Conservation (phyloP, 768 basidiomycete genomes). For the Gloeopeniophorella convolvens region DNA sequence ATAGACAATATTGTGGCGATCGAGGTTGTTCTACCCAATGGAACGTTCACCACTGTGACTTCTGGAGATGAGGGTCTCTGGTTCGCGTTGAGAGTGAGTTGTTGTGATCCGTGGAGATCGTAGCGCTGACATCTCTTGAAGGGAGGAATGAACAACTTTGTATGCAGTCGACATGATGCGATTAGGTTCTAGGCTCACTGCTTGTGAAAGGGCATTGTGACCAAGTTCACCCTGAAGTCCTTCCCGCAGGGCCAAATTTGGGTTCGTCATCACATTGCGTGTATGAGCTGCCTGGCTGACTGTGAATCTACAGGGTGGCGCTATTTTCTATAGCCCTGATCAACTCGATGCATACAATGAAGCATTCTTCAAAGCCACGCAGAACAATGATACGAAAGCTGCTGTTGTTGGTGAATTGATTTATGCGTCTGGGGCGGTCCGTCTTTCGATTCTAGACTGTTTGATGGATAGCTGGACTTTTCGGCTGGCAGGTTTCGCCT, state of each 20-base stretch:
- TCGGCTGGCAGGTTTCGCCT: not conserved
- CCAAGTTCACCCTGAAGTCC: conserved; percentile 45
- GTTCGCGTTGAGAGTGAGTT: conserved; percentile 32
- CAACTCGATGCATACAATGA: not conserved
- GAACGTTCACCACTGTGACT: conserved; percentile 32
- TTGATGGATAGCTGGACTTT: conserved; percentile 33
- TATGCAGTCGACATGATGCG: conserved; percentile 12
- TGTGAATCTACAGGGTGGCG: not conserved
- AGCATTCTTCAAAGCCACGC: not conserved
- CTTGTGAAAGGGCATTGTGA: conserved; percentile 43
- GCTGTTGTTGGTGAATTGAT: not conserved
- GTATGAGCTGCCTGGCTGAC: too few relatives aligned
- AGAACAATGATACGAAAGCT: not conserved
- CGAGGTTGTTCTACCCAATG: conserved; percentile 49
- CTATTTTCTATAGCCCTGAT: not conserved
- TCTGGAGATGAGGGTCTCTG: conserved; percentile 30
- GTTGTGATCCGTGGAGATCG: not conserved
- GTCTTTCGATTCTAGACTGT: not conserved
- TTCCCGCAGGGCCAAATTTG: conserved; percentile 48
- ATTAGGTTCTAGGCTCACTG: not conserved
- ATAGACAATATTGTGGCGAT: conserved; percentile 44
- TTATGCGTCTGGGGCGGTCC: conserved; percentile 32
- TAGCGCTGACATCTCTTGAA: conserved; percentile 18
- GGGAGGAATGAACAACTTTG: conserved; percentile 56
- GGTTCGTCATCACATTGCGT: conserved; percentile 30